Percentiles rank a stretch among this genome's conserved stretches.
These are phyloP conservation scores for Pedinophyceae sp. DNA, from an alignment of 139 green algal species.

Conservation along the genomic window DNA sequence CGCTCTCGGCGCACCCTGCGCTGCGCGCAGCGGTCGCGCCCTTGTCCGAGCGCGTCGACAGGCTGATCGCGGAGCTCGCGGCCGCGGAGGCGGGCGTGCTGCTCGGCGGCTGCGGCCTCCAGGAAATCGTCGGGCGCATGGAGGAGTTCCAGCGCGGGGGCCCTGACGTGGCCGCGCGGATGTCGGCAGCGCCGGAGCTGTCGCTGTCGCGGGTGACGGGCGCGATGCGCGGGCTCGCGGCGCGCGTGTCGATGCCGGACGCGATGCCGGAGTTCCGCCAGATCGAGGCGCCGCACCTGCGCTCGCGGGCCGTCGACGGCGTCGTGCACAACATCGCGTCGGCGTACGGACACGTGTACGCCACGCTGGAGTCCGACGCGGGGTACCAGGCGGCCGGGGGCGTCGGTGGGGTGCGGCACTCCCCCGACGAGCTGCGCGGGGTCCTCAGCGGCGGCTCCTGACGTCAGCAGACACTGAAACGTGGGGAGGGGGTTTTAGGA, in stretches of 20 bases:
- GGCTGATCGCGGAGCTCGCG: constrained; percentile 32
- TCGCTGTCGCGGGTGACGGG: constrained; percentile 25
- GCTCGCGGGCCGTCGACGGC: too few species aligned
- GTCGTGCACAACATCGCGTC: too few species aligned
- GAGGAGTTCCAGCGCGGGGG: constrained; percentile 17
- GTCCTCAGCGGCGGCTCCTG: too few species aligned
- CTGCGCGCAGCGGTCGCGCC: neutral
- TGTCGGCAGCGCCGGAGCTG: constrained; percentile 37
- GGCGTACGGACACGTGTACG: too few species aligned
- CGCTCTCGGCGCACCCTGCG: constrained; percentile 17
- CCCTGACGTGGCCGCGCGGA: neutral
- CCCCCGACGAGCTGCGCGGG: too few species aligned
- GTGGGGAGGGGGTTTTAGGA: too few species aligned
- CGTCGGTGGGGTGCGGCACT: too few species aligned
- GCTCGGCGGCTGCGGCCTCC: constrained; percentile 33
- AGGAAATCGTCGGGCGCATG: constrained; percentile 41
- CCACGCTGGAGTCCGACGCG: too few species aligned
- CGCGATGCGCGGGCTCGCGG: constrained; percentile 48
- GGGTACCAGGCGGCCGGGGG: too few species aligned
- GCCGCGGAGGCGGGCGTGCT: constrained; percentile 28
- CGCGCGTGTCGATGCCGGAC: constrained; percentile 41
- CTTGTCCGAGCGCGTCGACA: constrained; percentile 20
- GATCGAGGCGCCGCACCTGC: too few species aligned
- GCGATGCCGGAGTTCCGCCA: constrained; percentile 50
- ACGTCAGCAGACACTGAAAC: too few species aligned